phyloP scores from a whole-genome alignment of 305 asterid species.

The Solanum hybrid region DNA sequence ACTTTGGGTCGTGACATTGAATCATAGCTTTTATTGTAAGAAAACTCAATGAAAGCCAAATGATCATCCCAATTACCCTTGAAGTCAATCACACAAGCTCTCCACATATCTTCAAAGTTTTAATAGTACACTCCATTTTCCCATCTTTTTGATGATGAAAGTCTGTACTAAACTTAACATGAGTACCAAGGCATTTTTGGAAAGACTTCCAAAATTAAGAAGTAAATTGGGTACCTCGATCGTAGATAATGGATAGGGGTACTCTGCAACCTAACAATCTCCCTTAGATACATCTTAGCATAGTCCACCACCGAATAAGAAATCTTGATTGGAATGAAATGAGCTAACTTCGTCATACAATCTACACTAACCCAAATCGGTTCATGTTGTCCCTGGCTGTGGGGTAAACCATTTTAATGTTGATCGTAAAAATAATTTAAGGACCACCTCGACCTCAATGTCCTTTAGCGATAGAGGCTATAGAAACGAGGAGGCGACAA shows the following conservation, averaged over 20 bases:
- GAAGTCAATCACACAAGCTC: background rate
- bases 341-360: too few relatives aligned
- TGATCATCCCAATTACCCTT: background rate
- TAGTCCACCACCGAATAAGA: background rate
- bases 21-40: background rate
- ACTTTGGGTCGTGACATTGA: background rate
- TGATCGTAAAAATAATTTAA: too few relatives aligned
- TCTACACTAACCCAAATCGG: background rate
- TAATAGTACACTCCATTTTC: background rate
- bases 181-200: background rate
- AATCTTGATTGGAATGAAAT: background rate
- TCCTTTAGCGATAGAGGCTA: background rate
- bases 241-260: too few relatives aligned
- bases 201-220: background rate
- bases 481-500: background rate
- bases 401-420: background rate
- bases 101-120: background rate
- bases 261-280: background rate
- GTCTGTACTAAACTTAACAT: background rate
- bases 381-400: background rate
- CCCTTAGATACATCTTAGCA: background rate
- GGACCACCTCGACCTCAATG: background rate
- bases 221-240: background rate
- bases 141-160: background rate
- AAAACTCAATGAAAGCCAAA: background rate